Base-by-base conservation (phyloP, 2,329 filamentous ascomycete species). In the Phialemoniopsis sp. region DNA sequence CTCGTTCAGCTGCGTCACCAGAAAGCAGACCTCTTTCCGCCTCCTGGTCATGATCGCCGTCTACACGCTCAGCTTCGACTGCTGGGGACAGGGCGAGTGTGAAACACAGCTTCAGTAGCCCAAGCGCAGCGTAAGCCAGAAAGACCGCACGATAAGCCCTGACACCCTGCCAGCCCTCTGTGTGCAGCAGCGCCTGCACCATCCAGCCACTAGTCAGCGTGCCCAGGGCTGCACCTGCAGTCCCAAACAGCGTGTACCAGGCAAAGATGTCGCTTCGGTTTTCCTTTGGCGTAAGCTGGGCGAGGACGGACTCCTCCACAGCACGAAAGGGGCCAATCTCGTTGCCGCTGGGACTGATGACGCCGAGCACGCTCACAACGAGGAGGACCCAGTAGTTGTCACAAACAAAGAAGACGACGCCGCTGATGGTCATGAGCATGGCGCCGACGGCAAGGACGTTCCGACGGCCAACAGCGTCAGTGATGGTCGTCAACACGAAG, bases 301-400 rank as follows among this genome's bases (percentile, higher is more conserved):
- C 76, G 3, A 82, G 58, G 5, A 73, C 71, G 13, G 73, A 78
- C 56, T 82, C 78, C 51, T 82, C 79, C 19, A 82, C 67, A 30
- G 78, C 78, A 30, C 73, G 66, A 43, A 83, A 82, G 0, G 78
- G 79, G 0, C 78, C 78, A 38, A 82, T 81, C 50, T 83, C 79
- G 40, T 78, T 80, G 8, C 78, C 79, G 50, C 76, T 77, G n/a
- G 76, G 76, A 53, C 76, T 81, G 28, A 84, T 78, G 36, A 84
- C 78, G 5, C 80, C 80, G 8, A 82, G 45, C 13, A 84, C 64
- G 16, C 75, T 74, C 3, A 78, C 78, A 9, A 59, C 43, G 8
- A 84, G 64, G 38, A 84, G 56, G 2, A 78, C 45, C 76, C 76
- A 82, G 51, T 76, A 84, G 41, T 70, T 73, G 7, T 63, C 61